Evolutionary conservation across 805 yeast genomes (phyloP).

Genomic region (Metschnikowia continentalis): DNA sequence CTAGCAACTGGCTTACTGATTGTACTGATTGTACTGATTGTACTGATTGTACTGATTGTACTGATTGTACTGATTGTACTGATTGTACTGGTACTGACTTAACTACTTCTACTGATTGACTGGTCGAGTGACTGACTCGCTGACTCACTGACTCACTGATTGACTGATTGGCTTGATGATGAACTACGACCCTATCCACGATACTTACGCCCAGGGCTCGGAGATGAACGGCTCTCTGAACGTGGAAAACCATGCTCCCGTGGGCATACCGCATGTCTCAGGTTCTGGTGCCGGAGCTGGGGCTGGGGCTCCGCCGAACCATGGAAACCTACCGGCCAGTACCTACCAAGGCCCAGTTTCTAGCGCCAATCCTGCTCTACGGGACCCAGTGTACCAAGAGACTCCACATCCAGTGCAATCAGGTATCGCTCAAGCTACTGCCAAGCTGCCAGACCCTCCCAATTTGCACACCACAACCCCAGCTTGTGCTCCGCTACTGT

Average conservation of each 20-base stretch:
- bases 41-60: too few species aligned
- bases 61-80: too few species aligned
- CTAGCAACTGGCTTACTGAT: too few species aligned
- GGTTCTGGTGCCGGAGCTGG: not conserved
- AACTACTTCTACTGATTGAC: too few species aligned
- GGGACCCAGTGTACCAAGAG: not conserved
- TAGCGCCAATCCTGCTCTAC: not conserved
- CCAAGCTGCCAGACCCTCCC: not conserved
- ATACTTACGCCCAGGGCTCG: constrained; percentile 22
- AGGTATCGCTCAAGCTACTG: not conserved
- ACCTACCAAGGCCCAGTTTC: not conserved
- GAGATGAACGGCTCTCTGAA: not conserved
- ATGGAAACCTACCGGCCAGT: constrained; percentile 1
- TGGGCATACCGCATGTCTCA: not conserved
- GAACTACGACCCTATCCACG: constrained; percentile 45
- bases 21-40: too few species aligned
- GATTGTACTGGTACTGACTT: too few species aligned
- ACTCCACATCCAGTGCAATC: not conserved
- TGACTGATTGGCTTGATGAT: constrained; percentile 12
- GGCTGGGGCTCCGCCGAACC: not conserved
- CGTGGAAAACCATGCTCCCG: not conserved
- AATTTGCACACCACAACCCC: not conserved
- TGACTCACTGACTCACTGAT: too few species aligned
- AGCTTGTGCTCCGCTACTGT: not conserved
- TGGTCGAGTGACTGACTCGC: too few species aligned